phyloP scores from a whole-genome alignment of 352 stramenopile species.

The Elongisporangium anandrum region DNA sequence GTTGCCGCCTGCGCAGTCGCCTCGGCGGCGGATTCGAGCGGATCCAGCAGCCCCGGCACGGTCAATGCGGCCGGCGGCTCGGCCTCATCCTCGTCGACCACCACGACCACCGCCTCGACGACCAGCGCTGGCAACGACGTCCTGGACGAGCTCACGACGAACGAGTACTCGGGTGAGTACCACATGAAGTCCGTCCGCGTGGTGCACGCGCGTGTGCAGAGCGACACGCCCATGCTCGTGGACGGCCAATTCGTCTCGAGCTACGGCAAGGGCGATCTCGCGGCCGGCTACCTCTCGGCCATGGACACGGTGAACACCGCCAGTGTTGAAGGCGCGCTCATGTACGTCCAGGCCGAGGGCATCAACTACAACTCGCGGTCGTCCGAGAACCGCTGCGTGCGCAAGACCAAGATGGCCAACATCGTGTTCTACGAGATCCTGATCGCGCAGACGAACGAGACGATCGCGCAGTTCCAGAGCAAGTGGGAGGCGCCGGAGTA shows the following conservation, averaged over 20 bases:
- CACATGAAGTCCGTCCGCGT: slow-evolving; percentile 60
- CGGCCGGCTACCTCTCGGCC: slow-evolving; percentile 49
- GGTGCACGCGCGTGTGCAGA: slow-evolving; percentile 69
- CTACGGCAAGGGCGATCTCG: slow-evolving; percentile 46
- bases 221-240: slow-evolving; percentile 53
- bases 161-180: slow-evolving; percentile 28
- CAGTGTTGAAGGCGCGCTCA: slow-evolving; percentile 62
- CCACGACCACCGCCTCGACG: slow-evolving; percentile 6
- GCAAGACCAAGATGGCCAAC: slow-evolving; percentile 48
- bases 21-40: not conserved
- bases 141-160: slow-evolving; percentile 34
- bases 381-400: slow-evolving; percentile 37
- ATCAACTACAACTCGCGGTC: slow-evolving; percentile 61
- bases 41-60: not conserved
- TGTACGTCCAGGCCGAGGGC: slow-evolving; percentile 78
- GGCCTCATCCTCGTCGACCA: not conserved
- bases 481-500: slow-evolving; percentile 36
- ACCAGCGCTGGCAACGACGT: slow-evolving; percentile 8
- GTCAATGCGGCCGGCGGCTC: slow-evolving; percentile 1
- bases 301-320: slow-evolving; percentile 78
- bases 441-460: slow-evolving; percentile 42
- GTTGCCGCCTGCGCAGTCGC: slow-evolving; percentile 9
- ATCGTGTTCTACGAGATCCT: slow-evolving; percentile 50
- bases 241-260: slow-evolving; percentile 56
- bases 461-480: slow-evolving; percentile 30